phyloP scores from a whole-genome alignment of 257 asterid genomes.

The Solanum ossicruentum region DNA sequence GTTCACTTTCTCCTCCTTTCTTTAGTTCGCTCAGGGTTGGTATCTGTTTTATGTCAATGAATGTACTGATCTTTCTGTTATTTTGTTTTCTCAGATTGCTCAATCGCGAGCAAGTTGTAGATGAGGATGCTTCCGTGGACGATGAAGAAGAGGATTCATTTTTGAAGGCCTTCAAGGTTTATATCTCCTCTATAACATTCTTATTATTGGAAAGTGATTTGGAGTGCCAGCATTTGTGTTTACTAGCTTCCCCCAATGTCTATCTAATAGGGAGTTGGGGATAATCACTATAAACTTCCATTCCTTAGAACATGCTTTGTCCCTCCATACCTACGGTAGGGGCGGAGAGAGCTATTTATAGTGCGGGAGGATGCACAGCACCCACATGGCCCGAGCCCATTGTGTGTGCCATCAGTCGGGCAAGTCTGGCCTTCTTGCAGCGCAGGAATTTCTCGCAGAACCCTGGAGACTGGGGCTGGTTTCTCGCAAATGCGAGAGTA shows the following conservation, averaged over 20 bases:
- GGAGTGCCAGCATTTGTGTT: neutral
- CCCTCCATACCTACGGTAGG: neutral
- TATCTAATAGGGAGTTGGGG: neutral
- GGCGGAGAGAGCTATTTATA: neutral
- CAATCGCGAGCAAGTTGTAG: constrained; percentile 74
- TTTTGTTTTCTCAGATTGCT: constrained; percentile 45
- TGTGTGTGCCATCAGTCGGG: neutral
- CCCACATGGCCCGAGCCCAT: neutral
- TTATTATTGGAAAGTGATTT: neutral
- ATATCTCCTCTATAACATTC: neutral
- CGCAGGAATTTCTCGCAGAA: neutral
- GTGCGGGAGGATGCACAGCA: neutral
- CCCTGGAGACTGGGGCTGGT: neutral
- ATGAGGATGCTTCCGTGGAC: constrained; percentile 67
- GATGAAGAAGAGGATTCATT: constrained; percentile 96
- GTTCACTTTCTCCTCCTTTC: neutral
- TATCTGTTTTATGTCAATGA: neutral
- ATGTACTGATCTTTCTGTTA: neutral
- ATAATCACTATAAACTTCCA: neutral
- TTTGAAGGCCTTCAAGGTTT: constrained; percentile 94
- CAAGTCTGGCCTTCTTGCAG: neutral
- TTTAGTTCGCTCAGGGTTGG: neutral
- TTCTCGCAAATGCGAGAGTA: neutral
- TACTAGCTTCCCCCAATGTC: neutral
- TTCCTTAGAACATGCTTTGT: neutral